Base-by-base conservation (phyloP, 1,284 basidiomycete genomes). In the Heterobasidion annosum region DNA sequence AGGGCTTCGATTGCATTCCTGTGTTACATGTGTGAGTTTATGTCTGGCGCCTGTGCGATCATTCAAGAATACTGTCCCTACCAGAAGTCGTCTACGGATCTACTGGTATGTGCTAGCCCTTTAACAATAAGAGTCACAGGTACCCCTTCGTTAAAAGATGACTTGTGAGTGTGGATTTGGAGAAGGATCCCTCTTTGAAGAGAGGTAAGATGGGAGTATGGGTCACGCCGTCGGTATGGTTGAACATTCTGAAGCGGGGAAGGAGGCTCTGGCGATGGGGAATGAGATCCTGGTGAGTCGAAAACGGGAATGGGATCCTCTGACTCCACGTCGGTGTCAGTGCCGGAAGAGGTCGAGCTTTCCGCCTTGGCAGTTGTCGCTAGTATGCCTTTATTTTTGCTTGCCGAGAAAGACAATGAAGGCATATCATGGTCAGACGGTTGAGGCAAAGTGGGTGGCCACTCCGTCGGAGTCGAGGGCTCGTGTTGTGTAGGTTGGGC, bases 161-260 rank as follows among this genome's bases (percentile, higher is more conserved):
- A 18, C 16, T 35, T 34, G 46, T 35, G 74, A 67, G 58, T 75
- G 34, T 71, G 61, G 53, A 92, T 81, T 57, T 79, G 75, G 48
- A 80, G 66, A 62, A 92, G 70, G 58, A 95, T 88, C 33, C 74
- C 71, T 48, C 79, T 77, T 60, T 92, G 81, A 34, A 91, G 64
- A 4, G 68, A 59, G 12, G 81, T 79, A n/a, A 89, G 72, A 59
- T 82, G 70, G 1, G 77, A 73, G 57, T 75, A 85, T 56, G 78
- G 75, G 53, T 78, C 79, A 43, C 57, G 56, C 34, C 40, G 34
- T 18, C 51, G 50, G 48, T 51, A 52, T 5, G 57, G 48, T 25
- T 8, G 37, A n/a, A 34, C 33, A 40, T 40, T 40, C 37, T n/a
- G 37, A 12, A n/a, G 10, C 37, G 51, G 45, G 13, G 46, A 42